These are phyloP conservation scores for Verticillium nonalfalfae DNA, from an alignment of 2,329 filamentous ascomycete genomes.

Conservation along the genomic window DNA sequence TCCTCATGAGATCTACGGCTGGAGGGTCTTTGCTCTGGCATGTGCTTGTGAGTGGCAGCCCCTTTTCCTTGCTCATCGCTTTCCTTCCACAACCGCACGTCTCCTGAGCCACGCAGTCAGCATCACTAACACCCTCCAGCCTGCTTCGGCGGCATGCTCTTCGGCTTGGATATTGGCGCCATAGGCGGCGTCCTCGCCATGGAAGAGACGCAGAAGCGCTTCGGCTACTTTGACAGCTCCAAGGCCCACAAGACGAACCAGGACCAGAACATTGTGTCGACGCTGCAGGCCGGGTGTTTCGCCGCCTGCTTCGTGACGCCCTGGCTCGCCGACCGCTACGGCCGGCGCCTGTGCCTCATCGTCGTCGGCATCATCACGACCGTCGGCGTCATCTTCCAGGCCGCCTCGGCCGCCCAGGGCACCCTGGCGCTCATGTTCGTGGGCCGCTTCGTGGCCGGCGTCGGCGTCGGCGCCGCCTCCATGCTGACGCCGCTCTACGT, in stretches of 20 bases:
- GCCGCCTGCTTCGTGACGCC: constrained; percentile 52
- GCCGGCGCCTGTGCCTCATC: constrained; percentile 50
- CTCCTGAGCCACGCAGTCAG: background rate
- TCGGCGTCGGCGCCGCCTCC: constrained; percentile 44
- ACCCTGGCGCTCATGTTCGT: constrained; percentile 58
- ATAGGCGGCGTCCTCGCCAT: constrained; percentile 63
- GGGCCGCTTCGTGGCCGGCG: constrained; percentile 48
- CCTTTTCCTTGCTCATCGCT: background rate
- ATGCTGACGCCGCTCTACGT: constrained; percentile 37
- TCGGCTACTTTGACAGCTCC: constrained; percentile 7
- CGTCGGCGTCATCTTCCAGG: constrained; percentile 59
- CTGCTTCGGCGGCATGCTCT: constrained; percentile 59
- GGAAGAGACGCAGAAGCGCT: constrained; percentile 42
- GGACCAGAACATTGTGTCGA: constrained; percentile 63
- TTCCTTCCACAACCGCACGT: background rate
- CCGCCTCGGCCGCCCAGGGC: constrained; percentile 34
- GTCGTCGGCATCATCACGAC: constrained; percentile 49
- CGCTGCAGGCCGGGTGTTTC: constrained; percentile 63
- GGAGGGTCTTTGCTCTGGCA: constrained; percentile 59
- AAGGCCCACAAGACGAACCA: constrained; percentile 39
- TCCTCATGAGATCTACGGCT: constrained; percentile 62
- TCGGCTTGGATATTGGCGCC: constrained; percentile 39
- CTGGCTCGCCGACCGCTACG: constrained; percentile 47
- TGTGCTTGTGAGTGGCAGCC: constrained; percentile 38
- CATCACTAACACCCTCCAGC: constrained; percentile 18